phyloP scores from a whole-genome alignment of 2,329 filamentous ascomycete species.

The Penicillium aurantiogriseum region DNA sequence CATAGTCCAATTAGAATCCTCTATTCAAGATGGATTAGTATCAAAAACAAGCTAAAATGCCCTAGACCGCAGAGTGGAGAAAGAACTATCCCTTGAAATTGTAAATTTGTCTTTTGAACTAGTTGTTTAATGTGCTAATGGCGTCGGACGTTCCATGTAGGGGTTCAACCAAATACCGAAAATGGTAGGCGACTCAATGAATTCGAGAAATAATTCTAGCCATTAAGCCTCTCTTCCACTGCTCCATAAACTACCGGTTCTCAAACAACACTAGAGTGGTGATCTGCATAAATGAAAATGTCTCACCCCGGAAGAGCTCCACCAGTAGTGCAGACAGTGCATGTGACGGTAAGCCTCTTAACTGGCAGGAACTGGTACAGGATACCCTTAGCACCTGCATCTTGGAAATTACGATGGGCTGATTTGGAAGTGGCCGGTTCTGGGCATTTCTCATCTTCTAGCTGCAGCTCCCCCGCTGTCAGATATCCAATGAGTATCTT shows the following conservation, averaged over 20 bases:
- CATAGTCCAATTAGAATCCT: not conserved
- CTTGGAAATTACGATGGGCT: not conserved
- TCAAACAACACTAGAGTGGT: slow-evolving; percentile 12
- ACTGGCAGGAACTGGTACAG: not conserved
- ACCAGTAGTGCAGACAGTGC: not conserved
- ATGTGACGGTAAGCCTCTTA: not conserved
- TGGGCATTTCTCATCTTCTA: not conserved
- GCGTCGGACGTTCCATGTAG: not conserved
- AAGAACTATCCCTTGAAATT: not conserved
- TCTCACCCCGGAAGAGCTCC: slow-evolving; percentile 5
- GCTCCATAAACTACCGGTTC: slow-evolving; percentile 17
- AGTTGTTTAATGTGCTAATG: not conserved
- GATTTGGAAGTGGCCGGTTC: not conserved
- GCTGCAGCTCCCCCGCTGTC: slow-evolving; percentile 2
- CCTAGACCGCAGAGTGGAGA: not conserved
- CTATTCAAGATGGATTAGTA: not conserved
- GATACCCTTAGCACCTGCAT: not conserved
- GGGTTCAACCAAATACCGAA: not conserved
- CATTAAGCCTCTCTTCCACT: not conserved
- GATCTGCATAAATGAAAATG: not conserved
- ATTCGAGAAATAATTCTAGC: not conserved
- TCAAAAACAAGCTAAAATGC: too few relatives aligned
- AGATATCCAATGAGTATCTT: not conserved
- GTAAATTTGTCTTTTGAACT: not conserved
- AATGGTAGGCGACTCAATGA: not conserved